Percentiles rank a stretch among this genome's conserved stretches.
These are phyloP conservation scores for Leptographium procerum DNA, from an alignment of 2,329 filamentous ascomycete species.

Conservation along the genomic window DNA sequence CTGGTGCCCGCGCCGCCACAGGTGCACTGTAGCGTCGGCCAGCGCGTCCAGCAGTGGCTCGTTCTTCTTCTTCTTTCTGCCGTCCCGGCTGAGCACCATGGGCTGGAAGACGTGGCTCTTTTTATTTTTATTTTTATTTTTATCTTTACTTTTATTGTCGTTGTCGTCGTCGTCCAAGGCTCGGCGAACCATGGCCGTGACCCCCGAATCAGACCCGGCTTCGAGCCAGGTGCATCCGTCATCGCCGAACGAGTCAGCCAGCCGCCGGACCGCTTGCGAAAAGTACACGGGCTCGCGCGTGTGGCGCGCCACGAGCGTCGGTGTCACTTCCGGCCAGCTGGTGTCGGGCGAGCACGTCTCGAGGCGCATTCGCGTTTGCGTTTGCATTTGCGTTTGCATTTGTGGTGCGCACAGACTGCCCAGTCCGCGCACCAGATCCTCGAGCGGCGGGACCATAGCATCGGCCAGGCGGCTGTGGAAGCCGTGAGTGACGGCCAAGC, in stretches of 20 bases:
- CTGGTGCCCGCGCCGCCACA: not conserved
- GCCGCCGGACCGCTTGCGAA: slow-evolving; percentile 15
- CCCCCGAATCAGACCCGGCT: slow-evolving; percentile 15
- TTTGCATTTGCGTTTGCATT: too few species aligned
- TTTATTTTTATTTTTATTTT: not conserved
- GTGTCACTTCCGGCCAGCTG: not conserved
- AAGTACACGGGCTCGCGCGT: slow-evolving; percentile 20
- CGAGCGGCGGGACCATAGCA: slow-evolving; percentile 8
- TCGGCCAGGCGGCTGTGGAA: slow-evolving; percentile 16
- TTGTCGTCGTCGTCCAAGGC: not conserved
- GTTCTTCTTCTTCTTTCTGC: too few species aligned
- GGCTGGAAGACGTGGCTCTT: not conserved
- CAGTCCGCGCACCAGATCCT: not conserved
- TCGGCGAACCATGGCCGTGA: not conserved
- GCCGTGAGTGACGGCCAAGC: slow-evolving; percentile 14
- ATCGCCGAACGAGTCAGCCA: slow-evolving; percentile 11
- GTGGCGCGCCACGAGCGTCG: slow-evolving; percentile 9
- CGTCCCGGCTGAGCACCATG: too few species aligned
- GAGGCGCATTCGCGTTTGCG: not conserved
- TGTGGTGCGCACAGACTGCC: too few species aligned
- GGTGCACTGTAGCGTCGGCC: not conserved
- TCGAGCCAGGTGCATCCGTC: slow-evolving; percentile 20
- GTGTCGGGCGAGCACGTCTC: not conserved
- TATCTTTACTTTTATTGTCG: too few species aligned
- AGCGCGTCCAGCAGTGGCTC: not conserved